Evolutionary conservation across 1,284 basidiomycete species (phyloP).

Genomic region (Moesziomyces globuligerus): DNA sequence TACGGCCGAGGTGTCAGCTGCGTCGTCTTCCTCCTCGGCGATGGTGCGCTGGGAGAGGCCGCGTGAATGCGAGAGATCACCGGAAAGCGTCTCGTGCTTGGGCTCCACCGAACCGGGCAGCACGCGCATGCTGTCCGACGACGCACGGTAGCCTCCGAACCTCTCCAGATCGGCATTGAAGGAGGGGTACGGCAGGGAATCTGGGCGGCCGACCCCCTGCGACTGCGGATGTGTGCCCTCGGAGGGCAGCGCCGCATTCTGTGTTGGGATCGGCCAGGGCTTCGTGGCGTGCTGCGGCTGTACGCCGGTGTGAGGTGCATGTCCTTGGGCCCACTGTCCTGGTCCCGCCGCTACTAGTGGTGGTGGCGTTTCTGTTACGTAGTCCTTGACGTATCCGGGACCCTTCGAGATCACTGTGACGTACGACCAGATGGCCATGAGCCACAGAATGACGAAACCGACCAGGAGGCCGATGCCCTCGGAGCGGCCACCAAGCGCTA

Average conservation of each 20-base stretch:
- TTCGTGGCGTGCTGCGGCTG: slow-evolving; percentile 2
- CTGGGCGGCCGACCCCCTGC: background rate
- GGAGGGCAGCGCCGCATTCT: background rate
- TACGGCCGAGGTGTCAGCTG: slow-evolving; percentile 7
- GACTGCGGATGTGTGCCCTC: background rate
- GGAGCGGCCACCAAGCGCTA: slow-evolving; percentile 27
- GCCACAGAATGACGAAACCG: slow-evolving; percentile 54
- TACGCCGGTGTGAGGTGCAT: background rate
- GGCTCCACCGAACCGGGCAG: slow-evolving; percentile 43
- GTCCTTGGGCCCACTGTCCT: background rate
- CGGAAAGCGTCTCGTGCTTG: slow-evolving; percentile 3
- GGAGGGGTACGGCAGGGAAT: slow-evolving; percentile 24
- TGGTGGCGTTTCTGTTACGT: slow-evolving; percentile 34
- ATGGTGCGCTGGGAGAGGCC: slow-evolving; percentile 7
- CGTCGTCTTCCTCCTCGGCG: slow-evolving; percentile 5
- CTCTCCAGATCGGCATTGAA: slow-evolving; percentile 35
- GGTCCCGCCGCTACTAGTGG: background rate
- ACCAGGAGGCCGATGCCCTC: slow-evolving; percentile 56
- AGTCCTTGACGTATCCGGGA: slow-evolving; percentile 61
- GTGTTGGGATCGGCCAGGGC: slow-evolving; percentile 23
- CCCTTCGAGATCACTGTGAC: slow-evolving; percentile 46
- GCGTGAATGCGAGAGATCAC: slow-evolving; percentile 12
- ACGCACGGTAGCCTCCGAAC: slow-evolving; percentile 31
- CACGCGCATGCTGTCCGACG: slow-evolving; percentile 44
- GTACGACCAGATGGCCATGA: slow-evolving; percentile 61